A percentile compares a stretch with the other conserved stretches of the same genome.
These are phyloP conservation scores for Discostella stelligera DNA, from an alignment of 352 stramenopile genomes.

Conservation along the genomic window DNA sequence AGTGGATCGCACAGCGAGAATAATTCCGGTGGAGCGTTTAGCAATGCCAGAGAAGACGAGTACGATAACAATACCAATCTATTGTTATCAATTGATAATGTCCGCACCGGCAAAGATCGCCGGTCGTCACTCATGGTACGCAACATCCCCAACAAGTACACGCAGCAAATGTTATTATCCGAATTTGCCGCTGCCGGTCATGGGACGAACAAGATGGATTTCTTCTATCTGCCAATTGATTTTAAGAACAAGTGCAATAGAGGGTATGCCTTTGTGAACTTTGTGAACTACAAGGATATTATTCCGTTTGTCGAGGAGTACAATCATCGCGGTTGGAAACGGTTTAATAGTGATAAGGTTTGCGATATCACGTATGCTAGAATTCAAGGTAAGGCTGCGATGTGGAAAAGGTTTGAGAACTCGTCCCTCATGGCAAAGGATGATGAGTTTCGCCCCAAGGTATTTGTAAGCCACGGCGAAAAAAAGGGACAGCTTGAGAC, in stretches of 20 bases:
- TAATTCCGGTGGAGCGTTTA: constrained; percentile 13
- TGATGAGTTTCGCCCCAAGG: constrained; percentile 79
- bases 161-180: constrained; percentile 96
- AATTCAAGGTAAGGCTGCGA: constrained; percentile 95
- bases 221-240: constrained; percentile 99
- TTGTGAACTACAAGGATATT: constrained; percentile 89
- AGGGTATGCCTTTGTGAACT: constrained; percentile 99
- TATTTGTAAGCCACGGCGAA: constrained; percentile 68
- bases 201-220: constrained; percentile 91
- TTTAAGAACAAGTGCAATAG: constrained; percentile 99
- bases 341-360: constrained; percentile 99
- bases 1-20: constrained; percentile 32
- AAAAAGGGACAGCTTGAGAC: constrained; percentile 47
- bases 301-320: constrained; percentile 83
- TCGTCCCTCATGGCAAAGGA: constrained; percentile 87
- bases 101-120: constrained; percentile 87
- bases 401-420: constrained; percentile 99
- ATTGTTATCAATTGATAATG: constrained; percentile 68
- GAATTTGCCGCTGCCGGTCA: constrained; percentile 93
- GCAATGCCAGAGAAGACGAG: constrained; percentile 30
- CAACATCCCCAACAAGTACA: constrained; percentile 99
- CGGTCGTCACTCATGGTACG: constrained; percentile 99
- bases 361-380: constrained; percentile 97
- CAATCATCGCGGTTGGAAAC: constrained; percentile 89
- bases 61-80: constrained; percentile 60